Evolutionary conservation across 2,329 filamentous ascomycete species (phyloP), one percentile per base, ranked within the genome.

Genomic region (Aspergillus sp.): DNA sequence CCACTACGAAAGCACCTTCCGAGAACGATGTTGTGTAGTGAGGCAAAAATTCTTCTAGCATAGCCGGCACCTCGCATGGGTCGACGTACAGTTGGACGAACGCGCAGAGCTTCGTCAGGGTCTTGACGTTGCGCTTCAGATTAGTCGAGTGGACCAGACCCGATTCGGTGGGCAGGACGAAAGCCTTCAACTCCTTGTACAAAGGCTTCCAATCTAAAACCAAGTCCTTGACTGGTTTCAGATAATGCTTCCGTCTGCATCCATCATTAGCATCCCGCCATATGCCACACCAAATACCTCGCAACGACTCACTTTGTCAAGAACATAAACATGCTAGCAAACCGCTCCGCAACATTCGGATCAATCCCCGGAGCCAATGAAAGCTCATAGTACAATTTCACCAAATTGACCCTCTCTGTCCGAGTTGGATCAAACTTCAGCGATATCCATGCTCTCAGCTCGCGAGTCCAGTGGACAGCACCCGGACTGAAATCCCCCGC

Each of bases 361-460:
- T 97, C 91, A 48, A 98, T 77, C 3, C 94, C 93, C 0, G 91
- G 93, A 23, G 93, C 88, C 51, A 98, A 78, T 4, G 89, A 80
- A 50, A 98, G 84, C 71, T 95, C 90, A 71, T 95, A 98, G 73
- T 96, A 98, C 33, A 98, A 78, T 71, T 85, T 87, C 25, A 93
- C 87, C 25, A 98, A 80, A 68, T 82, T 88, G 43, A 90, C 83
- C 49, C 94, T 81, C 57, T 90, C 83, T 64, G 86, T 84, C 60
- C 88, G 83, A 43, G 89, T 88, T 65, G 95, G 89, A 72, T 98
- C 91, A 65, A 98, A 98, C 76, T 98, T 98, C 69, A 98, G 82
- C 46, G 86, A 87, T 56, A 98, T 78, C 93, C 94, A 98, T 69
- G 86, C 88, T 64, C 90, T 83, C 43, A 98, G 84, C 79, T 98